Evolutionary conservation across 108 stramenopile species (phyloP).

Genomic region (Licmophora abbreviata): DNA sequence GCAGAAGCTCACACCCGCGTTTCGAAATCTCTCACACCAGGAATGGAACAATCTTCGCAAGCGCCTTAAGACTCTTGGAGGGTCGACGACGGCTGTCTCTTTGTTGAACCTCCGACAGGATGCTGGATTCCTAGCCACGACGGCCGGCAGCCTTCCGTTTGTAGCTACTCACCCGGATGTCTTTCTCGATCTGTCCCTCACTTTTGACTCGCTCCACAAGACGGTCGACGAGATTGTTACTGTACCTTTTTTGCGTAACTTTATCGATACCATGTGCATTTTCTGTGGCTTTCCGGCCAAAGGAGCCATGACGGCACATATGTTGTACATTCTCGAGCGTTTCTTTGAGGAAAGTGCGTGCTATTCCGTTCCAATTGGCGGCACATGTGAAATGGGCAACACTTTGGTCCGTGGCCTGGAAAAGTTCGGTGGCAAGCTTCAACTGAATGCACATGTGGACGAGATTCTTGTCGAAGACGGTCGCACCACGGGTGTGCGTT

Average conservation of each 20-base stretch:
- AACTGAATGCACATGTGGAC: conserved; percentile 85
- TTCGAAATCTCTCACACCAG: conserved; percentile 9
- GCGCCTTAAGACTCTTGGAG: conserved; percentile 78
- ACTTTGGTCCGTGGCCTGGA: conserved; percentile 72
- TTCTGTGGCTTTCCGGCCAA: conserved; percentile 93
- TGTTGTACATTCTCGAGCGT: conserved; percentile 84
- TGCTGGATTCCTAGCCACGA: conserved; percentile 84
- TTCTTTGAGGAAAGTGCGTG: conserved; percentile 86
- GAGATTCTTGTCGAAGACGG: conserved; percentile 87
- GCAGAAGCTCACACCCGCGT: not conserved
- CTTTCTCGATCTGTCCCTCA: conserved; percentile 76
- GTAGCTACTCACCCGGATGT: conserved; percentile 84
- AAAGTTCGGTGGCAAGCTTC: conserved; percentile 81
- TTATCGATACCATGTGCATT: conserved; percentile 91
- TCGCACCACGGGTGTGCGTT: conserved; percentile 76
- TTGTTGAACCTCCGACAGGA: conserved; percentile 81
- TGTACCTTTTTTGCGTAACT: conserved; percentile 85
- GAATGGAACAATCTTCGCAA: conserved; percentile 78
- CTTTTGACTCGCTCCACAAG: conserved; percentile 82
- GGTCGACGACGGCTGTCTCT: conserved; percentile 77
- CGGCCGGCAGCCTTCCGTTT: conserved; percentile 79
- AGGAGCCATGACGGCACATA: conserved; percentile 88
- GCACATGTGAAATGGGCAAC: conserved; percentile 74
- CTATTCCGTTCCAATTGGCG: conserved; percentile 84
- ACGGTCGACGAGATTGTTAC: conserved; percentile 88